Conservation (phyloP, 441 rosid genomes). For the Populus hybrid region DNA sequence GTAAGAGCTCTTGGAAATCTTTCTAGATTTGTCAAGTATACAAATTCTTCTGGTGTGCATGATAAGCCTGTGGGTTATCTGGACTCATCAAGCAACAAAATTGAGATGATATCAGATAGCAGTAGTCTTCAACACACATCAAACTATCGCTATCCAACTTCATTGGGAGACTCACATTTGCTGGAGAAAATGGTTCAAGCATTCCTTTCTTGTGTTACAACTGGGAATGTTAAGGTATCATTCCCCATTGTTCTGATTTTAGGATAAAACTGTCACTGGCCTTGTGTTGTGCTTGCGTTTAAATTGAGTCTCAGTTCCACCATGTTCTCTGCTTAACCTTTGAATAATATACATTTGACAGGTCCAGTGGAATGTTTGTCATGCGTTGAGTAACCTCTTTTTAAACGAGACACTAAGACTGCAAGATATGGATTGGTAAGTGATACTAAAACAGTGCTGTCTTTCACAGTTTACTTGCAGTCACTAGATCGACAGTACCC, state of each 20-base stretch:
- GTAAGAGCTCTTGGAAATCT: constrained; percentile 96
- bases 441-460: not conserved
- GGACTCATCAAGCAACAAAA: constrained; percentile 23
- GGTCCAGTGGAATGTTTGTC: constrained; percentile 99
- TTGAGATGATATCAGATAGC: constrained; percentile 16
- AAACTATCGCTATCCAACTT: constrained; percentile 27
- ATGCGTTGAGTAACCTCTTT: constrained; percentile 82
- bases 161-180: constrained; percentile 39
- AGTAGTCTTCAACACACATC: constrained; percentile 14
- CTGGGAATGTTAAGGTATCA: constrained; percentile 93
- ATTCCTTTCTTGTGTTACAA: constrained; percentile 90
- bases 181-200: constrained; percentile 83
- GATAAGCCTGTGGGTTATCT: constrained; percentile 25
- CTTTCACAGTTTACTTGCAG: not conserved
- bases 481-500: not conserved
- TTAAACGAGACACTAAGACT: constrained; percentile 68
- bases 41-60: constrained; percentile 30
- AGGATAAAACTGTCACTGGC: not conserved
- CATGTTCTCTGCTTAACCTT: constrained; percentile 19
- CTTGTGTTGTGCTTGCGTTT: not conserved
- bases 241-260: constrained; percentile 1
- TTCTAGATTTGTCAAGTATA: constrained; percentile 53
- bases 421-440: constrained; percentile 84
- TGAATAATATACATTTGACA: constrained; percentile 30
- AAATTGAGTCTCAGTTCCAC: constrained; percentile 5